Evolutionary conservation across 78 protist species (phyloP).

Genomic region (Acrasis kona): DNA sequence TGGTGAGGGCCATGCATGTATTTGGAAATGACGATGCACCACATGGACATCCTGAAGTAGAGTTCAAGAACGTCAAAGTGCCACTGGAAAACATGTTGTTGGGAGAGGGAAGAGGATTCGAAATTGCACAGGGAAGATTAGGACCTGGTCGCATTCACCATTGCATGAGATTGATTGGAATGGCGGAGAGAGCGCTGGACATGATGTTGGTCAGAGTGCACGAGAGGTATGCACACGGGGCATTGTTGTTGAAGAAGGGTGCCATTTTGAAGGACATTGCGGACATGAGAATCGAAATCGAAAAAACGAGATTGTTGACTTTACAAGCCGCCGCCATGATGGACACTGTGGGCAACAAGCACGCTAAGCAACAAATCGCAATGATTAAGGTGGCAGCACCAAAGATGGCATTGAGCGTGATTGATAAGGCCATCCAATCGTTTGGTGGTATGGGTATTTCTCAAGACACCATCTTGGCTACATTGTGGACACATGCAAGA

Average conservation of each 20-base stretch:
- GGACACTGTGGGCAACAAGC: conserved; percentile 42
- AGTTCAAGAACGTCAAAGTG: conserved; percentile 49
- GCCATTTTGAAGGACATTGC: conserved; percentile 42
- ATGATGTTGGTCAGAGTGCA: conserved; percentile 25
- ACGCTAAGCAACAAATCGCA: conserved; percentile 33
- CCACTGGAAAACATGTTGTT: conserved; percentile 28
- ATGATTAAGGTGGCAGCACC: conserved; percentile 62
- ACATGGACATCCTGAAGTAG: conserved; percentile 56
- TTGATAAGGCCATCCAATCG: conserved; percentile 69
- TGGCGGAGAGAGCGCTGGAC: conserved; percentile 39
- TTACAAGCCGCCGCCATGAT: conserved; percentile 46
- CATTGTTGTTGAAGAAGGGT: conserved; percentile 4
- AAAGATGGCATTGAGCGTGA: conserved; percentile 20
- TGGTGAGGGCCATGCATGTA: conserved; percentile 37
- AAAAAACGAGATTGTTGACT: conserved; percentile 48
- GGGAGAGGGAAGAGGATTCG: conserved; percentile 67
- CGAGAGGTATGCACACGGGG: conserved; percentile 21
- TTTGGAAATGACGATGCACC: conserved; percentile 75
- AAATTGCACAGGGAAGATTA: conserved; percentile 60
- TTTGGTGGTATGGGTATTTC: conserved; percentile 19
- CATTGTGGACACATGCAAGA: conserved; percentile 16
- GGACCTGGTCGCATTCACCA: conserved; percentile 85
- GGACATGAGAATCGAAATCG: conserved; percentile 48
- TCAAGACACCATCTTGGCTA: conserved; percentile 11
- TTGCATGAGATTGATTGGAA: conserved; percentile 66